Percentiles rank a stretch among this genome's conserved stretches.
Conservation (phyloP, 169 alveolate genomes). For the Plasmodium vivax region DNA sequence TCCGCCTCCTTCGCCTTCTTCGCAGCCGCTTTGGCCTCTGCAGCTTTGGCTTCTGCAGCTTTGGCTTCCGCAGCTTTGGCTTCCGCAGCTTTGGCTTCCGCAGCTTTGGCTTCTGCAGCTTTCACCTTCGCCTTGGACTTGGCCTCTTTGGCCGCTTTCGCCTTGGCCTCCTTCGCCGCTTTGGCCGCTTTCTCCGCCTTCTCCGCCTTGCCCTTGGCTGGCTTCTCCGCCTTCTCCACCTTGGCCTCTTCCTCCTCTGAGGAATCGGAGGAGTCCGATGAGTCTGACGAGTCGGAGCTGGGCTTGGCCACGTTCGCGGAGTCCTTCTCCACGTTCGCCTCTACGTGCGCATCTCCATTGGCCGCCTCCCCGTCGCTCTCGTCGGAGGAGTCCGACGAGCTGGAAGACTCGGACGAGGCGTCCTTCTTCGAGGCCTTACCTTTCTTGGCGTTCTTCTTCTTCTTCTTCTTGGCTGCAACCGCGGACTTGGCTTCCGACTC, state of each 20-base stretch:
- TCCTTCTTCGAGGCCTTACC: conserved; percentile 6
- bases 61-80: neutral
- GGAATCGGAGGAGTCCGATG: conserved; percentile 29
- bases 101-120: neutral
- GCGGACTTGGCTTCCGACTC: conserved; percentile 44
- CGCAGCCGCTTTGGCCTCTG: neutral
- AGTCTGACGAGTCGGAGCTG: conserved; percentile 28
- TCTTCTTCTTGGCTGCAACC: conserved; percentile 8
- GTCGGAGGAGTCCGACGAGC: conserved; percentile 19
- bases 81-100: neutral
- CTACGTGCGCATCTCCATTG: neutral
- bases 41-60: neutral
- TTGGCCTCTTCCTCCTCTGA: neutral
- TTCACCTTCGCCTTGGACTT: neutral
- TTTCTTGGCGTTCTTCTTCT: conserved; percentile 34
- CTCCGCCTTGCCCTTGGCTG: neutral
- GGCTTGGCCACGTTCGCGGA: neutral
- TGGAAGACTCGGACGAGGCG: conserved; percentile 20
- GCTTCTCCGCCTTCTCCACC: neutral
- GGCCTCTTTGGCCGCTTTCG: too few species aligned
- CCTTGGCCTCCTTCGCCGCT: too few species aligned
- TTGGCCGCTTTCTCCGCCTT: too few species aligned
- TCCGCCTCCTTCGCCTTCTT: neutral
- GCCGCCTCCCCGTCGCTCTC: conserved; percentile 1
- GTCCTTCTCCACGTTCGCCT: neutral